A percentile compares a stretch with the other conserved stretches of the same genome.
phyloP scores from a whole-genome alignment of 495 filamentous ascomycete species.

The Penicillium pancosmium region DNA sequence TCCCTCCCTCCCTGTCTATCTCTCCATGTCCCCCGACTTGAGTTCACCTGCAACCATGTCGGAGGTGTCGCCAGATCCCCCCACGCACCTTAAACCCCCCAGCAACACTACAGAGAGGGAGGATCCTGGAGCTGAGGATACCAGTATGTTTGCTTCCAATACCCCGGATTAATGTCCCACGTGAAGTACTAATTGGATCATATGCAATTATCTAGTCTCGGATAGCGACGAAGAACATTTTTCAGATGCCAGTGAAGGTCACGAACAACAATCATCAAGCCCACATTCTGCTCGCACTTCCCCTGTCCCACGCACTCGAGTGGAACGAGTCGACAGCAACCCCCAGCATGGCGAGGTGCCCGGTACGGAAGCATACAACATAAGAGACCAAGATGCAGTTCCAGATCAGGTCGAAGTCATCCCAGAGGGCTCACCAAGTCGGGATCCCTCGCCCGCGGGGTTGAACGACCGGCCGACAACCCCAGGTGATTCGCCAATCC shows the following conservation, averaged over 20 bases:
- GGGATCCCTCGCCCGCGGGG: slow-evolving; percentile 45
- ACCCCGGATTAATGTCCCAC: slow-evolving; percentile 7
- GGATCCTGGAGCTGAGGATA: slow-evolving; percentile 82
- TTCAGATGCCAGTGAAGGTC: slow-evolving; percentile 82
- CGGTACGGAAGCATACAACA: slow-evolving; percentile 61
- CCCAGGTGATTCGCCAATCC: slow-evolving; percentile 65
- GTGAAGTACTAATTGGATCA: slow-evolving; percentile 9
- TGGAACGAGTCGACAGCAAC: slow-evolving; percentile 61
- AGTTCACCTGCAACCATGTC: slow-evolving; percentile 38
- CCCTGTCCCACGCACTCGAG: slow-evolving; percentile 62
- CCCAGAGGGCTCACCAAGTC: slow-evolving; percentile 55
- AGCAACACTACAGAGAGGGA: slow-evolving; percentile 63
- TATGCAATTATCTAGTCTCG: slow-evolving; percentile 42
- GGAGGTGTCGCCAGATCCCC: slow-evolving; percentile 40
- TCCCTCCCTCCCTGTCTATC: slow-evolving; percentile 20
- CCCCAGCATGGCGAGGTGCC: slow-evolving; percentile 64
- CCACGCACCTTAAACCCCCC: slow-evolving; percentile 64
- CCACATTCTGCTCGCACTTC: slow-evolving; percentile 47
- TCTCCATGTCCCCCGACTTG: slow-evolving; percentile 25
- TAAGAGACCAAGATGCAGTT: slow-evolving; percentile 61
- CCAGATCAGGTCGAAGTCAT: slow-evolving; percentile 67
- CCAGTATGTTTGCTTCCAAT: slow-evolving; percentile 56
- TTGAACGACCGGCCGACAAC: slow-evolving; percentile 44
- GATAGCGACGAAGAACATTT: slow-evolving; percentile 85
- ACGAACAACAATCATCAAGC: slow-evolving; percentile 37